Conservation (phyloP, 2,329 filamentous ascomycete genomes). For the Albifimbria verrucaria region DNA sequence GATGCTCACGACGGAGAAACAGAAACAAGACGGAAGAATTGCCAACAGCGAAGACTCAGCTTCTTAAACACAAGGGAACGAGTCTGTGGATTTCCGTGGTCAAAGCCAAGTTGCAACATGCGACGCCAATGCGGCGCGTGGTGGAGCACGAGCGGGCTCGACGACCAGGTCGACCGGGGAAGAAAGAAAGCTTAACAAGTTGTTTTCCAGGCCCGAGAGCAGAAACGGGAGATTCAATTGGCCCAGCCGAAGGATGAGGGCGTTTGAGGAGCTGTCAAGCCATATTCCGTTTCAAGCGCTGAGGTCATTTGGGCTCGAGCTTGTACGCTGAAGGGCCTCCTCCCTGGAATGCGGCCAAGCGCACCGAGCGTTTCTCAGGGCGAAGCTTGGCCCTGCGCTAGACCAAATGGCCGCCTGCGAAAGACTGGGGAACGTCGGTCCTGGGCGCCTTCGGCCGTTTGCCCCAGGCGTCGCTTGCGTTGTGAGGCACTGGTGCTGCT, state of each 20-base stretch:
- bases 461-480: not conserved
- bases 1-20: not conserved
- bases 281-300: not conserved
- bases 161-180: not conserved
- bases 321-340: not conserved
- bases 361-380: too few relatives aligned
- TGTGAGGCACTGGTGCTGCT: not conserved
- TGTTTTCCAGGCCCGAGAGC: too few relatives aligned
- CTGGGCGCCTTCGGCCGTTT: too few relatives aligned
- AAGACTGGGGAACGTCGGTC: not conserved
- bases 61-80: too few relatives aligned
- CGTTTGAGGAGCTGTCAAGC: not conserved
- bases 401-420: not conserved
- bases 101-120: not conserved
- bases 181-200: not conserved
- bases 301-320: not conserved
- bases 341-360: too few relatives aligned
- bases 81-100: too few relatives aligned
- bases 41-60: not conserved
- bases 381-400: not conserved
- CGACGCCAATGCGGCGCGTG: not conserved
- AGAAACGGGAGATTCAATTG: too few relatives aligned
- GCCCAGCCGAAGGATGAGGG: too few relatives aligned
- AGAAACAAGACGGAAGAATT: not conserved
- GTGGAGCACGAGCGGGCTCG: not conserved